phyloP scores from a whole-genome alignment of 176 grass and related monocot genomes.

The Juncus effusus region DNA sequence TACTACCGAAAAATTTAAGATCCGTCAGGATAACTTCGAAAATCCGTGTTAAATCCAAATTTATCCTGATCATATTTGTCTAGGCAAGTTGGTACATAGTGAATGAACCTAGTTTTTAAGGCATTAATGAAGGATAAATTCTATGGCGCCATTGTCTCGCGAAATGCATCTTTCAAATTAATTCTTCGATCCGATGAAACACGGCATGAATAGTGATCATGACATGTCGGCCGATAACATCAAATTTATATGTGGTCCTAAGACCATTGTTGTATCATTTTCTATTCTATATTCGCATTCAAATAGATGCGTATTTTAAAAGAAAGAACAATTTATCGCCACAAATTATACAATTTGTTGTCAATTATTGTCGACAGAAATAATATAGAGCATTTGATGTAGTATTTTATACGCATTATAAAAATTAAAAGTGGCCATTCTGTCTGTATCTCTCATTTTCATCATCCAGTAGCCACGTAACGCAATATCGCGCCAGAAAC shows the following conservation, averaged over 20 bases:
- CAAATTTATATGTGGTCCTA: constrained; percentile 29
- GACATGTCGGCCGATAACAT: constrained; percentile 13
- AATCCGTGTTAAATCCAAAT: not conserved
- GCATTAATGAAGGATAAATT: constrained; percentile 66
- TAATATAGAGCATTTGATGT: constrained; percentile 4
- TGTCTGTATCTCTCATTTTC: constrained; percentile 1
- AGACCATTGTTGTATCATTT: constrained; percentile 17
- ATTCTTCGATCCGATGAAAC: constrained; percentile 41
- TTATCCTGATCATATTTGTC: constrained; percentile 3
- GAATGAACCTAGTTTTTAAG: constrained; percentile 35
- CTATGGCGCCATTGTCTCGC: constrained; percentile 40
- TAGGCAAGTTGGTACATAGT: constrained; percentile 23
- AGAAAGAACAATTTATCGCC: not conserved
- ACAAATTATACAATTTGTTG: constrained; percentile 10
- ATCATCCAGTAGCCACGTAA: not conserved
- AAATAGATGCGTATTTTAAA: constrained; percentile 15
- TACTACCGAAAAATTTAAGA: too few species aligned
- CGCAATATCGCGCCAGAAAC: not conserved
- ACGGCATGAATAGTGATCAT: constrained; percentile 61
- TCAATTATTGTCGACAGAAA: constrained; percentile 1
- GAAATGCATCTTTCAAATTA: constrained; percentile 61
- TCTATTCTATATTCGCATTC: constrained; percentile 3
- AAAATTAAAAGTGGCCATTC: not conserved
- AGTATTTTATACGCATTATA: constrained; percentile 6
- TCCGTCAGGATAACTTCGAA: too few species aligned